These are phyloP conservation scores for Adansonia rubrostipa DNA, from an alignment of 441 rosid genomes.

Conservation along the genomic window DNA sequence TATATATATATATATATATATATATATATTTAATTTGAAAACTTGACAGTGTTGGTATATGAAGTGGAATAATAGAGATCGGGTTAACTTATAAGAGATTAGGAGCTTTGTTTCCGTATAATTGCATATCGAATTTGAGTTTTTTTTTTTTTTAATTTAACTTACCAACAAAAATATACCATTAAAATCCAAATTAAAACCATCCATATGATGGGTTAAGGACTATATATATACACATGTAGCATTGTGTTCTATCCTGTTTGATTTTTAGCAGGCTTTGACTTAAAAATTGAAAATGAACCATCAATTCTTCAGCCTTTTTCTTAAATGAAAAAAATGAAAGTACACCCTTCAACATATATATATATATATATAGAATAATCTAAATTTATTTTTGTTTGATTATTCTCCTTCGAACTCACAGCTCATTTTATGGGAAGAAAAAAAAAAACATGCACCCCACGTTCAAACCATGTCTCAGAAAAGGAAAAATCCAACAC, in stretches of 20 bases:
- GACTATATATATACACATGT: too few relatives aligned
- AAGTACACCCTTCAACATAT: background rate
- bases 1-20: too few relatives aligned
- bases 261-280: conserved; percentile 1
- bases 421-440: conserved; percentile 27
- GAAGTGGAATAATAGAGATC: too few relatives aligned
- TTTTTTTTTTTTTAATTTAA: too few relatives aligned
- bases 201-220: too few relatives aligned
- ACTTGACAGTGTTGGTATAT: too few relatives aligned
- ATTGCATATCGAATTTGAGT: too few relatives aligned
- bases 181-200: too few relatives aligned
- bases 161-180: too few relatives aligned
- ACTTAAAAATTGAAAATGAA: conserved; percentile 6
- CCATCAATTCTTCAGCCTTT: conserved; percentile 6
- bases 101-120: too few relatives aligned
- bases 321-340: background rate
- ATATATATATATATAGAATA: background rate
- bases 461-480: conserved; percentile 47
- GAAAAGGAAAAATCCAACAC: conserved; percentile 15
- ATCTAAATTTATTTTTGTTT: background rate
- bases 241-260: background rate
- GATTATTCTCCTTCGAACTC: background rate
- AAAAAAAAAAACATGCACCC: conserved; percentile 52
- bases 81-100: too few relatives aligned
- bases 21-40: too few relatives aligned